phyloP scores from a whole-genome alignment of 495 filamentous ascomycete genomes.

The Lepidopterella palustris region DNA sequence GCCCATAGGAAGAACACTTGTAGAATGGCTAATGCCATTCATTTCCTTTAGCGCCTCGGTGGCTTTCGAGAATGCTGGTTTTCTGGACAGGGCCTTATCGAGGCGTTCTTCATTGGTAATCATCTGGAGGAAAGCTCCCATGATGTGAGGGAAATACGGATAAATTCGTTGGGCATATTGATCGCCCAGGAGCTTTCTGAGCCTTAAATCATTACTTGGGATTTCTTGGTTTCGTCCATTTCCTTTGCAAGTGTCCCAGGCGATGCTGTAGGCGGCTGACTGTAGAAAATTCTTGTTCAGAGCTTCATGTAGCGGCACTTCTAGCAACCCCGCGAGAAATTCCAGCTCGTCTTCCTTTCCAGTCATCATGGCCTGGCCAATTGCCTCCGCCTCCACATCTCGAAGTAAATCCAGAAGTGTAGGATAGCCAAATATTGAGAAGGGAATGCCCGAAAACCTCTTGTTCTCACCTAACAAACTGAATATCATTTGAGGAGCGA shows the following conservation, averaged over 20 bases:
- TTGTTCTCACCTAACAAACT: slow-evolving; percentile 70
- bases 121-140: slow-evolving; percentile 62
- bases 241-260: slow-evolving; percentile 59
- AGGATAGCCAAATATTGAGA: slow-evolving; percentile 69
- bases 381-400: slow-evolving; percentile 71
- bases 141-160: slow-evolving; percentile 64
- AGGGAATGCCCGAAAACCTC: slow-evolving; percentile 64
- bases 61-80: slow-evolving; percentile 51
- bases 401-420: slow-evolving; percentile 61
- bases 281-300: slow-evolving; percentile 67
- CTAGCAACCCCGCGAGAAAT: slow-evolving; percentile 52
- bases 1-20: slow-evolving; percentile 55
- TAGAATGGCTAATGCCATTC: slow-evolving; percentile 54
- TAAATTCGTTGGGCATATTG: slow-evolving; percentile 54
- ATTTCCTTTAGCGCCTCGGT: slow-evolving; percentile 61
- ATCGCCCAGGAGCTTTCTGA: slow-evolving; percentile 66
- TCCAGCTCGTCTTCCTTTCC: slow-evolving; percentile 56
- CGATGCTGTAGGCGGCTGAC: slow-evolving; percentile 75
- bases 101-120: slow-evolving; percentile 70
- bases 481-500: slow-evolving; percentile 85
- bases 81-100: slow-evolving; percentile 64
- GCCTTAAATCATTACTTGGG: slow-evolving; percentile 49
- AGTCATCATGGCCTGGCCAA: slow-evolving; percentile 80
- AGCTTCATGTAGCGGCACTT: slow-evolving; percentile 41
- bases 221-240: slow-evolving; percentile 46